Evolutionary conservation across 2,329 filamentous ascomycete species (phyloP).

Genomic region (Pezicula neosporulosa): DNA sequence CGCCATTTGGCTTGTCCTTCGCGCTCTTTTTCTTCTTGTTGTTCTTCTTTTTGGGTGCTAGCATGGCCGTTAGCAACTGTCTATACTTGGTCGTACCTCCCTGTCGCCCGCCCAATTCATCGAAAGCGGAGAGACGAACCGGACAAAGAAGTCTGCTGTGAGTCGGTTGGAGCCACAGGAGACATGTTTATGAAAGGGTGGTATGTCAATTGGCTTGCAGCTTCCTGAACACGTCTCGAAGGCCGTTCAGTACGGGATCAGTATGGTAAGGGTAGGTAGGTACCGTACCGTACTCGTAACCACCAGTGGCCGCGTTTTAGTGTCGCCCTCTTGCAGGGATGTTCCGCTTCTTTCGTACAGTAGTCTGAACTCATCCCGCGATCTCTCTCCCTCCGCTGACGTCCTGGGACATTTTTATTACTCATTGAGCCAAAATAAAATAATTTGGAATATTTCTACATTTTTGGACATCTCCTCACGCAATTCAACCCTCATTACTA

Average conservation of each 20-base stretch:
- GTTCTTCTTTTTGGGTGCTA: slow-evolving; percentile 50
- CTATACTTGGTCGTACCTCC: neutral
- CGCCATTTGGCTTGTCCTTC: slow-evolving; percentile 37
- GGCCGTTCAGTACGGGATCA: neutral
- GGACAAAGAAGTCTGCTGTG: slow-evolving; percentile 22
- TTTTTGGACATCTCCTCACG: too few relatives aligned
- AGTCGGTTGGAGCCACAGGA: slow-evolving; percentile 25
- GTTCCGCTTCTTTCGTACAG: too few relatives aligned
- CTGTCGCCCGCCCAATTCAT: neutral
- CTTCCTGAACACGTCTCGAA: neutral
- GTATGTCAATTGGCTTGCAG: neutral
- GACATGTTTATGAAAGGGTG: slow-evolving; percentile 24
- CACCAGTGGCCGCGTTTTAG: too few relatives aligned
- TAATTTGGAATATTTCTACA: too few relatives aligned
- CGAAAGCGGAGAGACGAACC: slow-evolving; percentile 19
- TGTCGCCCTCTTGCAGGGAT: too few relatives aligned
- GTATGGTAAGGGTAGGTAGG: neutral
- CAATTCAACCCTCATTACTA: too few relatives aligned
- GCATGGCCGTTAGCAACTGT: slow-evolving; percentile 21
- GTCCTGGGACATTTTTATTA: too few relatives aligned
- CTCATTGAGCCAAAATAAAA: too few relatives aligned
- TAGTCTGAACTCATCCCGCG: too few relatives aligned
- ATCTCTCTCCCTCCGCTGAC: too few relatives aligned
- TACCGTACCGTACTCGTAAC: too few relatives aligned
- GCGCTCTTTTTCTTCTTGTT: slow-evolving; percentile 51